Base-by-base conservation (phyloP, 352 stramenopile genomes). In the Globisporangium perplexum region DNA sequence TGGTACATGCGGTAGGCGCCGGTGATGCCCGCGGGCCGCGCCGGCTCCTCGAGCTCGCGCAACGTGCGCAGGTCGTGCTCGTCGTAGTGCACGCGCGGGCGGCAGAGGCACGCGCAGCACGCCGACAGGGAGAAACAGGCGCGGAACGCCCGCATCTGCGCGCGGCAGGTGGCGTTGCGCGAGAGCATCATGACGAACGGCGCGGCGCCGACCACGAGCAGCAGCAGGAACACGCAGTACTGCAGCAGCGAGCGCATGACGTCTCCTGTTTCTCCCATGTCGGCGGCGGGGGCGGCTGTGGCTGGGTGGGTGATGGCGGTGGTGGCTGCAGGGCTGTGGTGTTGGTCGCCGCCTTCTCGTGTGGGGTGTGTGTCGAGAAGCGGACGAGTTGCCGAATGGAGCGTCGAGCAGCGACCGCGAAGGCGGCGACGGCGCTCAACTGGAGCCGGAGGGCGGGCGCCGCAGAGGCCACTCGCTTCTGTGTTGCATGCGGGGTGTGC, bases 1-100 rank as follows among this genome's bases (percentile, higher is more conserved):
- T 83, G 72, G 55, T 80, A 80, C 60, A 74, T 68, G 41, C 72
- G 72, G 49, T 83, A 83, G 39, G 72, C 70, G 42, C 72, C 72
- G 45, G 72, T 83, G 53, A 83, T 78, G 45, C 72, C 72, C 41
- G 68, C 59, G n/a, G 54, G 69, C 14, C 71, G 65, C 33, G 41
- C 39, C 4, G 62, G 59, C 26, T 85, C 53, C 48, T 88, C 72
- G 30, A 84, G 67, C 60, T 83, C 78, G 20, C 59, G 61, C 47
- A 86, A 57, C 47, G 69, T 83, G 43, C 67, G 75, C 52, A 84
- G 50, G 50, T 89, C 78, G 22, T 65, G 53, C 31, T 71, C 65
- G 48, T 85, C 74, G 55, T 84, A 86, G 53, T 74, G 71, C 42
- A 77, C 66, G 30, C 69, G 62, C 26, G 46, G 59, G 26, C 55